Evolutionary conservation across 257 asterid genomes (phyloP).

Genomic region (Solanum etuberosum): DNA sequence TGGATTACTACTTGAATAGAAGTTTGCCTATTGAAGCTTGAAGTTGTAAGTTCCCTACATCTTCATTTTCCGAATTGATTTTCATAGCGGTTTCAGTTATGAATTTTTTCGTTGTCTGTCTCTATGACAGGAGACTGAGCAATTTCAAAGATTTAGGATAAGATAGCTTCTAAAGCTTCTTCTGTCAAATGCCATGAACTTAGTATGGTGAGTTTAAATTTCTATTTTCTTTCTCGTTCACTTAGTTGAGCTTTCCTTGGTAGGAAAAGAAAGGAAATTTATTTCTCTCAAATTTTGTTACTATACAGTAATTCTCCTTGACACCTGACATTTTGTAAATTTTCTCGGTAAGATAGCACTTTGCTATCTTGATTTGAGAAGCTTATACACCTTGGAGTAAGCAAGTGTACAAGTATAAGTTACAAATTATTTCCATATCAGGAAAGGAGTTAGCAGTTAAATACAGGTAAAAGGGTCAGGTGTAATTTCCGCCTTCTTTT

Average conservation of each 20-base stretch:
- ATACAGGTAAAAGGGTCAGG: neutral
- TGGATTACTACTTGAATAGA: neutral
- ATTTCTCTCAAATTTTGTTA: neutral
- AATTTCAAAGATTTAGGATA: neutral
- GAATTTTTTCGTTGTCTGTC: neutral
- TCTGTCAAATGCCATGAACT: neutral
- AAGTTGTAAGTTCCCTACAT: neutral
- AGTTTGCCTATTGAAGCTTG: neutral
- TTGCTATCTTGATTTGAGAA: neutral
- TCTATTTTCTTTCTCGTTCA: neutral
- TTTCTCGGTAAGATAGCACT: neutral
- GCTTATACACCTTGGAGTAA: neutral
- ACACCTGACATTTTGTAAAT: neutral
- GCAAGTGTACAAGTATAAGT: neutral
- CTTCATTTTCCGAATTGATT: neutral
- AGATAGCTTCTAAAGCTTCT: neutral
- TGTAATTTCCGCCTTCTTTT: neutral
- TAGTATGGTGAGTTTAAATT: neutral
- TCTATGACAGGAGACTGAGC: neutral
- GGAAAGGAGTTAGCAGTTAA: neutral
- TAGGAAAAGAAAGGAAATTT: neutral
- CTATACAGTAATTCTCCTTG: neutral
- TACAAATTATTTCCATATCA: neutral
- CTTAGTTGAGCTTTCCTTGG: neutral
- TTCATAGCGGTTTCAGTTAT: neutral